Evolutionary conservation across 371 early-diverging fungal species (phyloP), one percentile per base, ranked within the genome.

Genomic region (Zopfochytrium polystomum): DNA sequence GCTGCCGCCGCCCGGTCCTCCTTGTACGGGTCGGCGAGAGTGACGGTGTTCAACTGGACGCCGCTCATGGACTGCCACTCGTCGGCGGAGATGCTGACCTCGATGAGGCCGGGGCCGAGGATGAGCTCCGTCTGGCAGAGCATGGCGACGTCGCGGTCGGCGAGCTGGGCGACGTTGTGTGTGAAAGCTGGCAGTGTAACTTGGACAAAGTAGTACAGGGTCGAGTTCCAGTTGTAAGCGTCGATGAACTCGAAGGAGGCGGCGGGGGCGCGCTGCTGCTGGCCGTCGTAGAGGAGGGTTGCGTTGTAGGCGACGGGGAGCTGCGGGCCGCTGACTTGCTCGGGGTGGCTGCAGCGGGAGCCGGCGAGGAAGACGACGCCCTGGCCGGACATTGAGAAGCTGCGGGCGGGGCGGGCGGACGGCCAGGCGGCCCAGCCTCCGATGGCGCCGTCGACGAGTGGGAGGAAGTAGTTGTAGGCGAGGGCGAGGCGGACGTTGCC

Each of bases 351-450:
- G n/a, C n/a, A n/a, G n/a, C n/a, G n/a, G n/a, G n/a, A n/a, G n/a
- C n/a, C n/a, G n/a, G n/a, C n/a, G n/a, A n/a, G n/a, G n/a, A 53
- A 65, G 13, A 44, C 35, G 35, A 59, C 34, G 11, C 66, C 66
- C 20, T n/a, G 20, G 13, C 49, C 55, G 25, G 48, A 38, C 5
- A 65, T 38, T 7, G 38, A 18, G 30, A 65, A 65, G 13, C 20
- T 23, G 15, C 5, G 7, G 30, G 60, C 30, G 33, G 66, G 66
- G 18, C 49, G 34, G 6, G 35, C 7, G 3, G 42, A 25, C 22
- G 66, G 66, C 66, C 66, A 65, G 18, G 60, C 60, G 15, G 46
- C 27, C 54, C 54, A 65, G 18, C 66, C 66, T 0, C 66, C 66
- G 29, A 65, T 34, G 3, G 52, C 4, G 5, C 66, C 66, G 35